Percentiles rank a stretch among this genome's conserved stretches.
Evolutionary conservation across 2,329 filamentous ascomycete species (phyloP).

Genomic region (Exophiala calicioides): DNA sequence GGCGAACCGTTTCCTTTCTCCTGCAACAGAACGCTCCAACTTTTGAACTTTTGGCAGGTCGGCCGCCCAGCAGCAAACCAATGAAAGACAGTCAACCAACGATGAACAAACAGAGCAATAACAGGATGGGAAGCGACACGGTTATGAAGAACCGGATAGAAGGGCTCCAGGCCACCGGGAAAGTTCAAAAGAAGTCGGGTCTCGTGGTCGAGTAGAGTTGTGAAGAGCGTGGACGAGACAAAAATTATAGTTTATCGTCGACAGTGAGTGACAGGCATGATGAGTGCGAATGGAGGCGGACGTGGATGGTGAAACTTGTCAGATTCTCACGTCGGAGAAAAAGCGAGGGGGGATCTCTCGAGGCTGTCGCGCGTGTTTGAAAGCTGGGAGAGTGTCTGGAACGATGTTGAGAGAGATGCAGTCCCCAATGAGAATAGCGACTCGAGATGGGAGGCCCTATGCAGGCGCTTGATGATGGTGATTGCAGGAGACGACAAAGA

Average conservation of each 20-base stretch:
- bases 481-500: conserved; percentile 21
- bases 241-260: conserved; percentile 17
- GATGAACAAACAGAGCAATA: neutral
- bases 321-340: conserved; percentile 1
- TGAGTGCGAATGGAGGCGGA: too few species aligned
- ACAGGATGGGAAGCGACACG: neutral
- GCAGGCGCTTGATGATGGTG: conserved; percentile 26
- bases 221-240: conserved; percentile 5
- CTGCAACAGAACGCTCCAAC: too few species aligned
- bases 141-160: conserved; percentile 3
- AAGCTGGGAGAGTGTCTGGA: conserved; percentile 9
- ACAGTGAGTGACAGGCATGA: neutral
- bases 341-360: neutral
- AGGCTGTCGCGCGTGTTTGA: conserved; percentile 21
- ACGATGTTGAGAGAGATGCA: conserved; percentile 5
- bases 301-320: too few species aligned
- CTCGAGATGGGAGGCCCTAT: conserved; percentile 5
- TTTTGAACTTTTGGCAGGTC: conserved; percentile 1
- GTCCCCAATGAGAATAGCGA: too few species aligned
- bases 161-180: conserved; percentile 15
- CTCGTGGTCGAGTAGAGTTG: conserved; percentile 7
- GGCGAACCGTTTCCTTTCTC: too few species aligned
- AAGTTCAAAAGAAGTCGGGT: conserved; percentile 7
- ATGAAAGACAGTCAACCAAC: too few species aligned
- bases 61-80: conserved; percentile 9